Conservation (phyloP, 805 yeast genomes). For the Wickerhamiella allomyrinae region DNA sequence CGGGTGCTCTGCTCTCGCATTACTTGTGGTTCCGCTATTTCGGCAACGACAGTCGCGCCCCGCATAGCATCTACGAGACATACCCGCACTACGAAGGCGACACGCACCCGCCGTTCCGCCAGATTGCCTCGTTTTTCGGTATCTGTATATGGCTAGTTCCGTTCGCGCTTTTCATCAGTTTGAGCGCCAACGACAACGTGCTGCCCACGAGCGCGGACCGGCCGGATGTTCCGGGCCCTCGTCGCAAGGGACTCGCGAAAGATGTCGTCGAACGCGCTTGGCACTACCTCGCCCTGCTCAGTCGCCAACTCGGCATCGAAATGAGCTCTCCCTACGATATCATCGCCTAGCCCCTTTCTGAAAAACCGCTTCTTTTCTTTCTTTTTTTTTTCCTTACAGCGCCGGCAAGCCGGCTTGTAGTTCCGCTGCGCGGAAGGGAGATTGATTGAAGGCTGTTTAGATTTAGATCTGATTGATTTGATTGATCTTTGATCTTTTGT, state of each 20-base stretch:
- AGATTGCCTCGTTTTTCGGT: conserved; percentile 92
- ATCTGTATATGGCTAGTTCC: conserved; percentile 90
- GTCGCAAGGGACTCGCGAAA: conserved; percentile 15
- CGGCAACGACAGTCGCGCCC: conserved; percentile 52
- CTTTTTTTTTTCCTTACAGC: too few species aligned
- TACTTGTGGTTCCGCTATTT: conserved; percentile 82
- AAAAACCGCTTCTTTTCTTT: too few species aligned
- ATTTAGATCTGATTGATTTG: too few species aligned
- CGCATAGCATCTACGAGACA: conserved; percentile 30
- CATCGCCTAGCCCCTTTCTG: neutral
- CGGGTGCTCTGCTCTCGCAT: conserved; percentile 65
- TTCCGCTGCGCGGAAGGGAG: too few species aligned
- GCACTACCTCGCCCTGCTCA: conserved; percentile 31
- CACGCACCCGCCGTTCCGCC: conserved; percentile 65
- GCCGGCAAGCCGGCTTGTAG: too few species aligned
- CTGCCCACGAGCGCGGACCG: conserved; percentile 40
- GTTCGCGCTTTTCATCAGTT: conserved; percentile 75
- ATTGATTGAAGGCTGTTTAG: too few species aligned
- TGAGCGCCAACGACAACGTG: conserved; percentile 82
- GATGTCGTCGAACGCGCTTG: conserved; percentile 7
- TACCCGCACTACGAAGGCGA: conserved; percentile 45
- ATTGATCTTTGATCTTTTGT: too few species aligned
- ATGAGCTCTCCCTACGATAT: conserved; percentile 41
- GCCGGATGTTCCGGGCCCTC: neutral
- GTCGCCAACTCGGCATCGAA: conserved; percentile 52